phyloP scores from a whole-genome alignment of 192 early-diverging fungal genomes.

The Backusella tuberculispora region DNA sequence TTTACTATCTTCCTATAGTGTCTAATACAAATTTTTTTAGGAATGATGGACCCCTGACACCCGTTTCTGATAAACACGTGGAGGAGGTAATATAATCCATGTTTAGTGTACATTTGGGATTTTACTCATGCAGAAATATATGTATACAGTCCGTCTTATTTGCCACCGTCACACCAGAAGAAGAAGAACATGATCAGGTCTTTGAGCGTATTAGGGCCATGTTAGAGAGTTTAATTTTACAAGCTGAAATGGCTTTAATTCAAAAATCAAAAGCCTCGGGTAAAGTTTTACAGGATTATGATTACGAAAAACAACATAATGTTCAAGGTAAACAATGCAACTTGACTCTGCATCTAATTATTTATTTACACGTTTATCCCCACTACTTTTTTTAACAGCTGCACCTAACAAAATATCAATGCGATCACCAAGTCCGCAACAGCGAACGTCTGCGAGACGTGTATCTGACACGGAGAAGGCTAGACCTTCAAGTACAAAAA shows the following conservation, averaged over 20 bases:
- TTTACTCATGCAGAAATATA: conserved; percentile 1
- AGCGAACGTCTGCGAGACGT: not conserved
- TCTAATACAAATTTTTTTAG: conserved; percentile 13
- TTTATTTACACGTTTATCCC: conserved; percentile 14
- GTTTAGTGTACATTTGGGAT: conserved; percentile 12
- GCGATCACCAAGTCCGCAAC: conserved; percentile 7
- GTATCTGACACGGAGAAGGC: conserved; percentile 2
- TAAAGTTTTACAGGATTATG: conserved; percentile 21
- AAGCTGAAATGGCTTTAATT: conserved; percentile 16
- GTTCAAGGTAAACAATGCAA: conserved; percentile 1
- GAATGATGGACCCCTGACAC: conserved; percentile 36
- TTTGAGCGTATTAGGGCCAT: conserved; percentile 16
- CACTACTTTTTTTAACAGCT: not conserved
- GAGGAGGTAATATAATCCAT: conserved; percentile 27
- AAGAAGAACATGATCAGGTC: conserved; percentile 14
- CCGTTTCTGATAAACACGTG: conserved; percentile 30
- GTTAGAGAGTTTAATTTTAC: conserved; percentile 11
- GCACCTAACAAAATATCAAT: not conserved
- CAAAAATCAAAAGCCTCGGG: conserved; percentile 18
- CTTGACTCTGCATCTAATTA: not conserved
- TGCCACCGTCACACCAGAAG: not conserved
- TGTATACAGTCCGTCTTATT: not conserved
- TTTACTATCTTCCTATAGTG: not conserved
- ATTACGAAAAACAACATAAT: conserved; percentile 13
- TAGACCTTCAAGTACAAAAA: conserved; percentile 13